Evolutionary conservation across 1,284 basidiomycete species (phyloP), one percentile per base, ranked within the genome.

Genomic region (Trichosporon sp.): DNA sequence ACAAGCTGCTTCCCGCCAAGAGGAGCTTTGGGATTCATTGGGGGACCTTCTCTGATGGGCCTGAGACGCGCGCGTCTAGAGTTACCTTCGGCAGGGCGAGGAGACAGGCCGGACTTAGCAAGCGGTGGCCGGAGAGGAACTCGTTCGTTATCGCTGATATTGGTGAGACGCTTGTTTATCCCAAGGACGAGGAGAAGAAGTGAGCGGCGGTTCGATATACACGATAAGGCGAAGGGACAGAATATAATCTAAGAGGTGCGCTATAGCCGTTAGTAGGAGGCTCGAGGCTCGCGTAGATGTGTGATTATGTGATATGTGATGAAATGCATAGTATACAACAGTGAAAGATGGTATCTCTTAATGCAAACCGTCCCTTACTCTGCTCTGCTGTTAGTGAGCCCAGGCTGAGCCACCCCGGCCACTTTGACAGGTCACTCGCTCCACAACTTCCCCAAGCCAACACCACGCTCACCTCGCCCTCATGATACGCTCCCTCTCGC

Each of bases 21-120:
- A 66, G 77, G n/a, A 69, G 68, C 5, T 29, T 81, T 25, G 79
- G 75, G 9, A 76, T 81, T 25, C 79, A 81, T 67, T 80, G 79
- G 75, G 78, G 78, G n/a, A 81, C 79, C 9, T 80, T 81, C 65
- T 80, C 77, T 61, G 77, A 79, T 61, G 65, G 65, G 4, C 72
- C 78, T 19, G 79, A 81, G 66, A 71, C 74, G 8, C 65, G 79
- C 40, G 79, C 78, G 2, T 74, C 73, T n/a, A 59, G 78, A 19
- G 75, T 78, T 13, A 77, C 78, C 40, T 80, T 81, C 71, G 78
- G 74, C 4, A 63, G 76, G 8, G 74, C 66, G 4, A 67, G 78
- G 8, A 59, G 76, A 37, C 40, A 66, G 19, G 56, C 68, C 5
- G 71, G 69, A 1, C 70, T 80, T 6, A 68, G 72, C 16, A 60